Conservation (phyloP, 371 early-diverging fungal genomes). For the Circinella minor region DNA sequence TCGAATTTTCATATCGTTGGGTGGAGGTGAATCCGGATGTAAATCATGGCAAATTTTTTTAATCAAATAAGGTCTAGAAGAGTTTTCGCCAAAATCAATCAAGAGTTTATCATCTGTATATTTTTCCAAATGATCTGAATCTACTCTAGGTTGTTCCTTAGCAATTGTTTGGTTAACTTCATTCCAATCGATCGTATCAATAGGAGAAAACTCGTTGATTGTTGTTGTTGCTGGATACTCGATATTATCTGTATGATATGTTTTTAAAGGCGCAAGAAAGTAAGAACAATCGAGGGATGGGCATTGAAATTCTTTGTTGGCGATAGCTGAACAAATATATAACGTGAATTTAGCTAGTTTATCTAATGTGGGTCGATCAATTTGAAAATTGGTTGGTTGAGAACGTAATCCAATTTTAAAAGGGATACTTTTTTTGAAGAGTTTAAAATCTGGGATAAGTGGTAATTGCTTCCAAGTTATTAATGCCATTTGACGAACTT, state of each 20-base stretch:
- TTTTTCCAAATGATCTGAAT: conserved; percentile 23
- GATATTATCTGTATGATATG: conserved; percentile 15
- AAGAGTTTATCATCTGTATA: conserved; percentile 48
- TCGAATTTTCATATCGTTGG: conserved; percentile 31
- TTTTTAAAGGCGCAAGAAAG: conserved; percentile 57
- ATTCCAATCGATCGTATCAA: conserved; percentile 62
- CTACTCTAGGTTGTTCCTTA: conserved; percentile 18
- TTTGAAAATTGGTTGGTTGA: conserved; percentile 17
- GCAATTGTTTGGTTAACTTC: conserved; percentile 35
- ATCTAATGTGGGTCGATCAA: conserved; percentile 41
- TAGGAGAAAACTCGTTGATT: neutral
- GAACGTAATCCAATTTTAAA: conserved; percentile 33
- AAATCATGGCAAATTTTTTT: conserved; percentile 45
- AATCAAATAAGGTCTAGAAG: conserved; percentile 62
- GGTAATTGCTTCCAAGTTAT: conserved; percentile 58
- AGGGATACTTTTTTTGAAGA: conserved; percentile 46
- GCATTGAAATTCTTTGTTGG: conserved; percentile 59
- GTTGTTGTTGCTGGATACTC: neutral
- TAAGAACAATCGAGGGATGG: conserved; percentile 56
- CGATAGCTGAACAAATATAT: conserved; percentile 49
- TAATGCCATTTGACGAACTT: conserved; percentile 54
- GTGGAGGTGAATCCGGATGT: conserved; percentile 43
- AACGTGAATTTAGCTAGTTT: conserved; percentile 57
- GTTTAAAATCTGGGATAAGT: conserved; percentile 33
- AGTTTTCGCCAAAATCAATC: conserved; percentile 54